These are phyloP conservation scores for Pseudocercospora fijiensis DNA, from an alignment of 2,329 filamentous ascomycete genomes.

Conservation along the genomic window DNA sequence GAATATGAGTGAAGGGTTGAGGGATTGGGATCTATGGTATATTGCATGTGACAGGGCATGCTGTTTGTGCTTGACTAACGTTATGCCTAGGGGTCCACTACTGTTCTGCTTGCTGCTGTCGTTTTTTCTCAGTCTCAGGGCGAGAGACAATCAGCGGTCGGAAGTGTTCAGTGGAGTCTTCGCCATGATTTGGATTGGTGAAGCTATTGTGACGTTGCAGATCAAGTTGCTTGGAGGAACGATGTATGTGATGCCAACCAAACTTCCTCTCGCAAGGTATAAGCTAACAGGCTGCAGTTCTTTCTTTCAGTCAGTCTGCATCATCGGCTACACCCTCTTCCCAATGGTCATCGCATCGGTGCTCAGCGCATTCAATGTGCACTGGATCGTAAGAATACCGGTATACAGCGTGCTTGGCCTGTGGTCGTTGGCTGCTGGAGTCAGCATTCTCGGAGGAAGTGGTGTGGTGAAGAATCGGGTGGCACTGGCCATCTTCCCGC, in stretches of 20 bases:
- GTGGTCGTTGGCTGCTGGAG: constrained; percentile 92
- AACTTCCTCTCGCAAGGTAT: constrained; percentile 5
- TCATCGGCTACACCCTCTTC: constrained; percentile 98
- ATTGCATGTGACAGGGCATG: constrained; percentile 23
- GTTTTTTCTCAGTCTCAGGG: constrained; percentile 80
- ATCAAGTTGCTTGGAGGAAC: constrained; percentile 95
- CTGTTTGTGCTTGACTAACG: constrained; percentile 24
- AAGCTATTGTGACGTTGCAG: constrained; percentile 95
- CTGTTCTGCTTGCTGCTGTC: constrained; percentile 90
- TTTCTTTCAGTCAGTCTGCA: constrained; percentile 95
- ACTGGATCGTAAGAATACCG: constrained; percentile 79
- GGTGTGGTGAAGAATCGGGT: constrained; percentile 95
- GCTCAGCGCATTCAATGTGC: constrained; percentile 78
- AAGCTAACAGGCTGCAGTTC: constrained; percentile 60
- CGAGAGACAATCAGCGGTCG: constrained; percentile 75
- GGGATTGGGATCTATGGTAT: constrained; percentile 95
- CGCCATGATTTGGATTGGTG: constrained; percentile 93
- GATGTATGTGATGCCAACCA: constrained; percentile 68
- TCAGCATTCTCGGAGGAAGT: constrained; percentile 92
- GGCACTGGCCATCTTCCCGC: constrained; percentile 86
- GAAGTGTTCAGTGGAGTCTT: constrained; percentile 95
- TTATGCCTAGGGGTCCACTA: constrained; percentile 71
- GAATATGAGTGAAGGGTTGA: constrained; percentile 78
- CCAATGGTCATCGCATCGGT: constrained; percentile 90
- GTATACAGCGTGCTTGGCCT: constrained; percentile 84